Percentiles rank a stretch among this genome's conserved stretches.
phyloP scores from a whole-genome alignment of 306 rosid genomes.

The Herpetospermum pedunculosum region DNA sequence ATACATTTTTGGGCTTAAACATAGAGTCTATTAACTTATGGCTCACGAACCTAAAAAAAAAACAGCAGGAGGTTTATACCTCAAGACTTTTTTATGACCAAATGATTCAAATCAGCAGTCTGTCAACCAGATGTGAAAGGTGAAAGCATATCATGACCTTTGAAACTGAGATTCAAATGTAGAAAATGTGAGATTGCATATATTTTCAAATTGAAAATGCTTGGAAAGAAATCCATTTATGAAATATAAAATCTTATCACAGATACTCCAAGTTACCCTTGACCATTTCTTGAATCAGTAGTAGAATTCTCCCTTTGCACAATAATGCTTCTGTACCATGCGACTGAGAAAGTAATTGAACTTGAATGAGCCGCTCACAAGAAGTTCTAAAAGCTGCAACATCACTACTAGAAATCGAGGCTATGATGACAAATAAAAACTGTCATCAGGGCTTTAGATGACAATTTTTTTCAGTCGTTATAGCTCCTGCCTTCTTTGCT shows the following conservation, averaged over 20 bases:
- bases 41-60: no score
- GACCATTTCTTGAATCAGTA: conserved; percentile 16
- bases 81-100: conserved; percentile 75
- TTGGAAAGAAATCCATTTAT: background rate
- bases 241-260: background rate
- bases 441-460: no score
- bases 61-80: conserved; percentile 33
- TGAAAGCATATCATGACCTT: conserved; percentile 86
- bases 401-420: no score
- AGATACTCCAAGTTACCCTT: conserved; percentile 25
- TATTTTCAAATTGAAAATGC: background rate
- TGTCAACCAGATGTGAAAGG: conserved; percentile 91
- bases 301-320: conserved; percentile 32
- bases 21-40: no score
- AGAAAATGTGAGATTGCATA: background rate
- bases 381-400: no score
- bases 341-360: no score
- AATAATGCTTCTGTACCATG: conserved; percentile 35
- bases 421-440: no score
- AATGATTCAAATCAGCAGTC: conserved; percentile 44
- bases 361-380: no score
- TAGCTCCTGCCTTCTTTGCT: no score
- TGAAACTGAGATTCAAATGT: conserved; percentile 33
- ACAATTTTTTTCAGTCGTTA: no score
- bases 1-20: no score